A percentile compares a stretch with the other conserved stretches of the same genome.
phyloP scores from a whole-genome alignment of 192 early-diverging fungal species.

The Coemansia sp. region DNA sequence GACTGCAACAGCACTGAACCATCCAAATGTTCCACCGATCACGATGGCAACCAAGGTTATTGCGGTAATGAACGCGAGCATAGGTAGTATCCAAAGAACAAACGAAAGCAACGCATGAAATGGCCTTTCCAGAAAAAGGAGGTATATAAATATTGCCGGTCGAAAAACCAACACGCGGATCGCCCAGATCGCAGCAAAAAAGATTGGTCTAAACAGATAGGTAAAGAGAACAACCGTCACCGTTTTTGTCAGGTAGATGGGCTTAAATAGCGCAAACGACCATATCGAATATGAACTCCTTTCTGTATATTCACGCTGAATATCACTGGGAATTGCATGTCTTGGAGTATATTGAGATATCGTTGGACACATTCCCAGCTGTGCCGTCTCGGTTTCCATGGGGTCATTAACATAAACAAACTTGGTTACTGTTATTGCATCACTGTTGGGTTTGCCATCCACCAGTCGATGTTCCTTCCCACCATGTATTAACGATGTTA shows the following conservation, averaged over 20 bases:
- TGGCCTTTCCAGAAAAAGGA: constrained; percentile 39
- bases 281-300: neutral
- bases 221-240: constrained; percentile 7
- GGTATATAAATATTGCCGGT: constrained; percentile 37
- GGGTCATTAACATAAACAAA: constrained; percentile 2
- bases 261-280: neutral
- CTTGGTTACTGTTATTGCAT: constrained; percentile 10
- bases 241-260: neutral
- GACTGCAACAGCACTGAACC: constrained; percentile 28
- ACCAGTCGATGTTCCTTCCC: neutral
- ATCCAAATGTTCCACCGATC: constrained; percentile 36
- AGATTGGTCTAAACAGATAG: constrained; percentile 14
- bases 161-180: constrained; percentile 20
- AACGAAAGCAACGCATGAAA: constrained; percentile 20
- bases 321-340: neutral
- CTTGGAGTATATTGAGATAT: too few species aligned
- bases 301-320: neutral
- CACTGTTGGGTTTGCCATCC: neutral
- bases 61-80: constrained; percentile 22
- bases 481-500: too few species aligned
- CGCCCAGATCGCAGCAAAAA: constrained; percentile 12
- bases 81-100: constrained; percentile 38
- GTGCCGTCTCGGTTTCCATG: neutral
- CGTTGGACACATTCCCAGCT: neutral
- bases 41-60: constrained; percentile 23